Percentiles rank a stretch among this genome's conserved stretches.
Evolutionary conservation across 805 yeast genomes (phyloP).

Genomic region (Jamesozyma lodderae): DNA sequence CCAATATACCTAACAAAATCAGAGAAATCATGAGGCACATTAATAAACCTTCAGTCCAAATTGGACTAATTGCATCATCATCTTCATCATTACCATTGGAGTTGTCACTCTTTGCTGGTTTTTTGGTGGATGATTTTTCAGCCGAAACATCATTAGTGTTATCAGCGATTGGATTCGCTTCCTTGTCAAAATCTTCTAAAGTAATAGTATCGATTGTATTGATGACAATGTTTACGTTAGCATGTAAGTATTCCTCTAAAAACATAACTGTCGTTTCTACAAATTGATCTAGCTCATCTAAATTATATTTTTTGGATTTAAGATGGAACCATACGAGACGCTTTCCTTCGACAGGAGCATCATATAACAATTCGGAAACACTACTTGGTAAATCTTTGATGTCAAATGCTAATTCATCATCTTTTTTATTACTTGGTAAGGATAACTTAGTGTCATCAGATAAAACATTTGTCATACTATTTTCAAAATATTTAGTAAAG

Average conservation of each 20-base stretch:
- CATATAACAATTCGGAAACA: slow-evolving; percentile 17
- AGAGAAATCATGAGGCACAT: slow-evolving; percentile 62
- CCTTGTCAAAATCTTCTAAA: slow-evolving; percentile 5
- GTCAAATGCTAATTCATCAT: background rate
- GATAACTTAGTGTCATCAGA: slow-evolving; percentile 6
- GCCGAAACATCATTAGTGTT: background rate
- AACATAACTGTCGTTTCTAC: slow-evolving; percentile 18
- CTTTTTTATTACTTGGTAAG: background rate
- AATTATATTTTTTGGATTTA: slow-evolving; percentile 16
- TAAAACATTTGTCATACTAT: slow-evolving; percentile 9
- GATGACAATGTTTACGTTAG: slow-evolving; percentile 17
- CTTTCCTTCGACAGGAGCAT: slow-evolving; percentile 13
- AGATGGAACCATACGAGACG: slow-evolving; percentile 20
- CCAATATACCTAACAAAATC: slow-evolving; percentile 47
- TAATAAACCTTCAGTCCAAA: slow-evolving; percentile 53
- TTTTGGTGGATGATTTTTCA: background rate
- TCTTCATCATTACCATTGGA: slow-evolving; percentile 5
- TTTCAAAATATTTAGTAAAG: slow-evolving; percentile 14
- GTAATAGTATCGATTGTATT: slow-evolving; percentile 8
- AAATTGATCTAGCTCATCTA: slow-evolving; percentile 19
- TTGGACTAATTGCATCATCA: slow-evolving; percentile 20
- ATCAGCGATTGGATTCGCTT: background rate
- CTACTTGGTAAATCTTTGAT: slow-evolving; percentile 13
- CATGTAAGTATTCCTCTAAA: slow-evolving; percentile 17
- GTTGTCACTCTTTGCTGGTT: background rate